Evolutionary conservation across 805 yeast genomes (phyloP).

Genomic region (Candida bentonensis): DNA sequence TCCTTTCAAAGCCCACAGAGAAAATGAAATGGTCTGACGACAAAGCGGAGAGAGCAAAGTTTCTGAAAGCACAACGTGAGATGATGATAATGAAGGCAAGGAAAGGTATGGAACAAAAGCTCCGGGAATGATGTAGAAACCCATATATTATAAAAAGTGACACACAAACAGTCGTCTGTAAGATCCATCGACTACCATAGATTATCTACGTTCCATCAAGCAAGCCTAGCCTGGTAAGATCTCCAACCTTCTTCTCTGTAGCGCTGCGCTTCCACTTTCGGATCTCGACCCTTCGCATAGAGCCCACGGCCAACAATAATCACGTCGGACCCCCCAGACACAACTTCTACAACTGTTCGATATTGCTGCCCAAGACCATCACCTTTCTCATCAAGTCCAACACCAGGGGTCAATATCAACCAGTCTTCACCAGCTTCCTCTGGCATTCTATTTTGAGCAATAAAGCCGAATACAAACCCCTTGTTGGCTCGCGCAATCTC

Average conservation of each 20-base stretch:
- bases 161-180: no score
- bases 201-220: no score
- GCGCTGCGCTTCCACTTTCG: slow-evolving; percentile 72
- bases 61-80: slow-evolving; percentile 32
- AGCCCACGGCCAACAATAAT: slow-evolving; percentile 98
- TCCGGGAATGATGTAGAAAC: no score
- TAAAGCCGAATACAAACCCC: slow-evolving; percentile 90
- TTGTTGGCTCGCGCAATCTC: slow-evolving; percentile 80
- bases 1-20: slow-evolving; percentile 5
- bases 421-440: slow-evolving; percentile 75
- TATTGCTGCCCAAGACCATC: slow-evolving; percentile 95
- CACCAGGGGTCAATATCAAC: slow-evolving; percentile 97
- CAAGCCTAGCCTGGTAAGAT: no score
- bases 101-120: slow-evolving; percentile 28
- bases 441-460: slow-evolving; percentile 79
- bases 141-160: no score
- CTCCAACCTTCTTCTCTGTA: slow-evolving; percentile 92
- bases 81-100: slow-evolving; percentile 48
- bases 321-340: slow-evolving; percentile 77
- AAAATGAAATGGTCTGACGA: slow-evolving; percentile 25
- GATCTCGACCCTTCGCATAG: slow-evolving; percentile 89
- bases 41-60: slow-evolving; percentile 26
- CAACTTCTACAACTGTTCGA: slow-evolving; percentile 77
- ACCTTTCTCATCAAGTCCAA: slow-evolving; percentile 92
- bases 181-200: no score